Evolutionary conservation across 2,329 filamentous ascomycete genomes (phyloP), one percentile per base, ranked within the genome.

Genomic region (Ceratocystis variospora): DNA sequence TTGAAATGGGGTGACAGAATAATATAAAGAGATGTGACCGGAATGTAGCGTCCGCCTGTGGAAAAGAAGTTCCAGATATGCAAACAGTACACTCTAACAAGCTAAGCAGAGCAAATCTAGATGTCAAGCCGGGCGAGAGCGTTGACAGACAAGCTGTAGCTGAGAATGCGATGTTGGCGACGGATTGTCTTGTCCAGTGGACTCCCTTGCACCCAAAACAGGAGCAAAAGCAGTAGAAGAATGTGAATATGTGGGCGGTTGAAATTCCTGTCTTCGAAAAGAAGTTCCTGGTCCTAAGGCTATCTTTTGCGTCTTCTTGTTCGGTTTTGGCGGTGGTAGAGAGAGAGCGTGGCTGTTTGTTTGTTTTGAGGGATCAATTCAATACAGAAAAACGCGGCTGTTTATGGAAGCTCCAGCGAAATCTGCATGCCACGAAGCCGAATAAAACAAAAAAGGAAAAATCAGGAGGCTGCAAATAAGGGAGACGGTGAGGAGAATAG

Each of bases 221-320:
- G 53, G 53, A 59, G 25, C 28, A 17, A 31, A 17, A 17, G 3
- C 33, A 31, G 53, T 25, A 31, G 25, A 59, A 59, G 53, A 59
- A 59, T 59, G 53, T 33, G n/a, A 25, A 37, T 59, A 25, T 59
- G 53, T 59, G 53, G 53, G 53, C 17, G 53, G 53, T 59, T 59
- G 53, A 59, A 59, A 59, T 59, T 25, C 33, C 33, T 17, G 53
- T 31, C 33, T 59, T 59, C 7, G 2, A 59, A 7, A 59, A 25
- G 10, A 37, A 8, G n/a, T 25, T 37, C 28, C 33, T 31, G 28
- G 53, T 7, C 53, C 3, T 17, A 31, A 37, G 7, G 7, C 6
- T 25, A n/a, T 50, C n/a, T 50, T 19, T 50, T 22, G 48, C 4
- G 19, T 12, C 7, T 25, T 53, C 22, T 53, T 15, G 15, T 25